A percentile compares a stretch with the other conserved stretches of the same genome.
Evolutionary conservation across 306 rosid species (phyloP).

Genomic region (Alnus glutinosa): DNA sequence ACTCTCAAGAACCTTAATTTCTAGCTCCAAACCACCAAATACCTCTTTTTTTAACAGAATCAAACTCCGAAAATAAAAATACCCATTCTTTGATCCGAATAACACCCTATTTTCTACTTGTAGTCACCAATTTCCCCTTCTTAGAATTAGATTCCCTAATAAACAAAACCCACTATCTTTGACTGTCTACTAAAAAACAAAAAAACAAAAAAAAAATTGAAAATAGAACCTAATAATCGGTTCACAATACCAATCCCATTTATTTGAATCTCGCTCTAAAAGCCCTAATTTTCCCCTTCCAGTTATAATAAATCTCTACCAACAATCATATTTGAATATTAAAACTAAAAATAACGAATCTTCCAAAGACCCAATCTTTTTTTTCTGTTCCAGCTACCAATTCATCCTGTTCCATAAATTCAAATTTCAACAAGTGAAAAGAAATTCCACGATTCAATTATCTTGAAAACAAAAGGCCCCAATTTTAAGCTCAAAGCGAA

Average conservation of each 20-base stretch:
- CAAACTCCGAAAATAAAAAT: constrained; percentile 9
- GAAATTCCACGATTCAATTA: background rate
- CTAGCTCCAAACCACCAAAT: constrained; percentile 14
- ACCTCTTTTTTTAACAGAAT: background rate
- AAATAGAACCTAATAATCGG: background rate
- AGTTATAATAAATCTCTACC: background rate
- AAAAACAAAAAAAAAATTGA: background rate
- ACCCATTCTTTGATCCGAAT: background rate
- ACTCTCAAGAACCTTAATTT: background rate
- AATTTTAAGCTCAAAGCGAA: constrained; percentile 15
- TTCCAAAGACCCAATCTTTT: background rate
- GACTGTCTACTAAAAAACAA: background rate
- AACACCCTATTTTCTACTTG: constrained; percentile 1
- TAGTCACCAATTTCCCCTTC: constrained; percentile 3
- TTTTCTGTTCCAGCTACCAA: background rate
- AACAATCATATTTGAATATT: background rate
- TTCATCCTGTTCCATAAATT: background rate
- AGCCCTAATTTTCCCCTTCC: background rate
- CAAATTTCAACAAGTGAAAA: background rate
- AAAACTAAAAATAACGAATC: background rate
- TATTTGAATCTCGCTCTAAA: background rate
- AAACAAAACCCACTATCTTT: background rate
- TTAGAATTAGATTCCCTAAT: constrained; percentile 5
- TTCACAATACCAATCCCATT: background rate
- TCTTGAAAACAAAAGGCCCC: background rate